Evolutionary conservation across 2,329 filamentous ascomycete species (phyloP).

Genomic region (Penicillium sp.): DNA sequence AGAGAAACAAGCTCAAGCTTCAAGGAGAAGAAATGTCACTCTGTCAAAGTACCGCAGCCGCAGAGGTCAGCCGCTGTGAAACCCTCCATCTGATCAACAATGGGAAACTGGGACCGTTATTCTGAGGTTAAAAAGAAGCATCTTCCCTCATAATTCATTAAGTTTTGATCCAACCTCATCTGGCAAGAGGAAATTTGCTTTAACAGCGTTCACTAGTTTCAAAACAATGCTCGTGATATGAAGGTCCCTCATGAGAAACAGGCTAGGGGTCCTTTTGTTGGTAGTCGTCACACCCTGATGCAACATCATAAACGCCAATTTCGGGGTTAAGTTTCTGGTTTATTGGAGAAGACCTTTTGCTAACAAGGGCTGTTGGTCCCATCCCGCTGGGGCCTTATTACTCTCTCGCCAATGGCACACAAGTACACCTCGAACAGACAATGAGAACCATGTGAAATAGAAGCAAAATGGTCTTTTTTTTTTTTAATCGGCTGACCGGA

Average conservation of each 20-base stretch:
- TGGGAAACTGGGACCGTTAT: conserved; percentile 16
- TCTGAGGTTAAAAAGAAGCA: conserved; percentile 9
- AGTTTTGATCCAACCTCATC: neutral
- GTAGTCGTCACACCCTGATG: conserved; percentile 23
- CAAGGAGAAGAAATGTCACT: conserved; percentile 20
- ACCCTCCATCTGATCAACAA: conserved; percentile 39
- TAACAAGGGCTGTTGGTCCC: conserved; percentile 10
- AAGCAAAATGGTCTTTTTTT: conserved; percentile 7
- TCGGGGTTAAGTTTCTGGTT: conserved; percentile 12
- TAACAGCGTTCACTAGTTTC: conserved; percentile 11
- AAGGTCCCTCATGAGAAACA: conserved; percentile 4
- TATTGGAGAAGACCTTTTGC: conserved; percentile 8
- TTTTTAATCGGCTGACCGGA: conserved; percentile 27
- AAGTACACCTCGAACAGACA: conserved; percentile 1
- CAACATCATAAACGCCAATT: conserved; percentile 22
- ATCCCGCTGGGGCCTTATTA: conserved; percentile 9
- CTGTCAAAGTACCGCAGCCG: conserved; percentile 33
- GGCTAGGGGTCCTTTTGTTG: conserved; percentile 10
- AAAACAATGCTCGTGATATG: conserved; percentile 12
- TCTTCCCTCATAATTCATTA: neutral
- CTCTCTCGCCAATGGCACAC: conserved; percentile 14
- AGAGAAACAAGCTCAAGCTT: conserved; percentile 24
- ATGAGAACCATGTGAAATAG: conserved; percentile 32
- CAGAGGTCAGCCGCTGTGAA: conserved; percentile 41
- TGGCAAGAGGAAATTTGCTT: neutral